Conservation (phyloP, 768 basidiomycete species). For the Gautieria morchelliformis region DNA sequence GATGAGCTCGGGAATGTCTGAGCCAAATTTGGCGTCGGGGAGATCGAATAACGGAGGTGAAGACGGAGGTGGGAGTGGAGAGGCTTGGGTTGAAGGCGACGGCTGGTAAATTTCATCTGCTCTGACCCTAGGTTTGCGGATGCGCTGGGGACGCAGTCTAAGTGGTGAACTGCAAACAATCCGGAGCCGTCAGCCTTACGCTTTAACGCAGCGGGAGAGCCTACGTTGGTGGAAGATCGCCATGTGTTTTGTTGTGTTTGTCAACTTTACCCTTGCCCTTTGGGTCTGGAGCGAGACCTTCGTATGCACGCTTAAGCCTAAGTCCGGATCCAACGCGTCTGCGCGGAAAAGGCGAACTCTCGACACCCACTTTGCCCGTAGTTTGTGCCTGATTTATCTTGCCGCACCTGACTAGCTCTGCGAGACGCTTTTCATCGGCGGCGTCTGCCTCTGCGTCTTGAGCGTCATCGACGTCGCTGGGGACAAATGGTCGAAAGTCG, state of each 20-base stretch:
- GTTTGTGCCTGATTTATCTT: neutral
- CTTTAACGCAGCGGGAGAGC: neutral
- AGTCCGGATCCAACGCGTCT: neutral
- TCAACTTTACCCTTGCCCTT: neutral
- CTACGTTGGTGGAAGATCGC: neutral
- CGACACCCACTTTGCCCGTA: neutral
- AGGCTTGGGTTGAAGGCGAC: slow-evolving; percentile 24
- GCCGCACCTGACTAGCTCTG: slow-evolving; percentile 1
- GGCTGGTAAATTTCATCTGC: slow-evolving; percentile 1
- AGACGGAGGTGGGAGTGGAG: slow-evolving; percentile 46
- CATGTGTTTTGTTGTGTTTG: neutral
- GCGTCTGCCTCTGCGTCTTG: slow-evolving; percentile 4
- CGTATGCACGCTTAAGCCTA: neutral
- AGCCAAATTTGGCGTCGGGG: neutral
- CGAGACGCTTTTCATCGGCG: slow-evolving; percentile 6
- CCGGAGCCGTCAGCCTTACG: neutral
- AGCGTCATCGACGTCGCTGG: neutral
- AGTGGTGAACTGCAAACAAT: neutral
- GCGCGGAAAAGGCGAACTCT: neutral
- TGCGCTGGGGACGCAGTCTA: neutral
- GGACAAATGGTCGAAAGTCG: neutral
- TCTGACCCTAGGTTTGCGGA: slow-evolving; percentile 2
- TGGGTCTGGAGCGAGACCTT: neutral
- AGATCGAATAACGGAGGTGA: slow-evolving; percentile 39
- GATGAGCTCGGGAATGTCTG: neutral